Evolutionary conservation across 331 rosid species (phyloP).

Genomic region (Pyracantha coccinea): DNA sequence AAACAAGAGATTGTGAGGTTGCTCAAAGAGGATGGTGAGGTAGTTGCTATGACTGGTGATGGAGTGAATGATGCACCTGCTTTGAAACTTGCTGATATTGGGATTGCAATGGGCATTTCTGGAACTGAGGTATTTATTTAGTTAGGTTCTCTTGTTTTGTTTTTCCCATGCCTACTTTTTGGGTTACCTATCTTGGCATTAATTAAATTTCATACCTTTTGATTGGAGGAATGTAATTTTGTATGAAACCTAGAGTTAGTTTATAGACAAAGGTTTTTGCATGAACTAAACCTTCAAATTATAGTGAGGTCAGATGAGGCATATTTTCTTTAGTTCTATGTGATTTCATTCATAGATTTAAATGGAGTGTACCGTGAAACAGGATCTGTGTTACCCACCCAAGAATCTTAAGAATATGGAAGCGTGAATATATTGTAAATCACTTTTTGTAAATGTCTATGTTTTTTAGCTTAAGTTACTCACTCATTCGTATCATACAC

Average conservation of each 20-base stretch:
- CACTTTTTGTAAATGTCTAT: no score
- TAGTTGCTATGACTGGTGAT: conserved; percentile 91
- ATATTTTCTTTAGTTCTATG: not conserved
- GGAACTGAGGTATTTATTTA: conserved; percentile 64
- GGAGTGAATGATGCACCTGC: conserved; percentile 96
- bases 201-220: not conserved
- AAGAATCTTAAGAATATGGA: not conserved
- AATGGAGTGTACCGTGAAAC: not conserved
- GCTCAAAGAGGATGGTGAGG: conserved; percentile 83
- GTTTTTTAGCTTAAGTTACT: no score
- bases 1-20: conserved; percentile 62
- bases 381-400: not conserved
- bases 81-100: conserved; percentile 80
- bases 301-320: not conserved
- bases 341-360: not conserved
- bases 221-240: not conserved
- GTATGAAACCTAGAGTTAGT: not conserved
- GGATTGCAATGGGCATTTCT: conserved; percentile 84
- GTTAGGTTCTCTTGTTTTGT: not conserved
- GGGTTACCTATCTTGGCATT: not conserved
- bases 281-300: not conserved
- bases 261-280: not conserved
- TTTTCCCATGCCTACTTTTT: not conserved
- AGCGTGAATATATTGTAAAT: no score
- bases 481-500: not conserved